Conservation (phyloP, 2,329 filamentous ascomycete species). For the Zymoseptoria brevis region DNA sequence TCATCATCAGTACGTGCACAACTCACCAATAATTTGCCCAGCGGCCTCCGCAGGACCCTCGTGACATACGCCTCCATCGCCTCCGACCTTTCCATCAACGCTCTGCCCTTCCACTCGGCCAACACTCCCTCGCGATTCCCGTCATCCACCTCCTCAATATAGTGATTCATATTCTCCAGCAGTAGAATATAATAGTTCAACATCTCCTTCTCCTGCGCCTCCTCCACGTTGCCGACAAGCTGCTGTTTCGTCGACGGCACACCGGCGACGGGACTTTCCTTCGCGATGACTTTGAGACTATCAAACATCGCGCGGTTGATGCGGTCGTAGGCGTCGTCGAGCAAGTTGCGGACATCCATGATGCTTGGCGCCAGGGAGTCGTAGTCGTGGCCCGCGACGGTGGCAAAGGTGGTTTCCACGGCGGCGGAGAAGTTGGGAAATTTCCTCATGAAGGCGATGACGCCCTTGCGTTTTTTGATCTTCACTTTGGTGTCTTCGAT, state of each 20-base stretch:
- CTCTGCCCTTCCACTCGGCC: conserved; percentile 73
- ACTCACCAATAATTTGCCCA: conserved; percentile 69
- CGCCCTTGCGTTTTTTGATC: conserved; percentile 95
- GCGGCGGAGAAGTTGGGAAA: conserved; percentile 81
- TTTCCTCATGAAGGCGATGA: conserved; percentile 89
- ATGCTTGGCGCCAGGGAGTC: conserved; percentile 45
- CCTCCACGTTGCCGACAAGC: conserved; percentile 35
- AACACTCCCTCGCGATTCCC: conserved; percentile 59
- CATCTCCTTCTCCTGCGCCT: conserved; percentile 87
- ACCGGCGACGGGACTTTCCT: conserved; percentile 48
- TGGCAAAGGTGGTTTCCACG: conserved; percentile 72
- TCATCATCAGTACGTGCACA: not conserved
- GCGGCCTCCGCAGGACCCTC: conserved; percentile 77
- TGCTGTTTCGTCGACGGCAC: conserved; percentile 46
- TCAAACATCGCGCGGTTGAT: conserved; percentile 96
- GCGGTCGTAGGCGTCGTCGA: conserved; percentile 80
- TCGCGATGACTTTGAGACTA: conserved; percentile 88
- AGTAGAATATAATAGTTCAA: conserved; percentile 95
- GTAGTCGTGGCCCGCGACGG: conserved; percentile 34
- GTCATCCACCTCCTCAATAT: conserved; percentile 80
- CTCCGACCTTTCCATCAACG: conserved; percentile 69
- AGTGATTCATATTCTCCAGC: conserved; percentile 99
- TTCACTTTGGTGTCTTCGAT: conserved; percentile 99
- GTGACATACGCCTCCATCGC: conserved; percentile 83
- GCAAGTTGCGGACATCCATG: conserved; percentile 59